Evolutionary conservation across 768 basidiomycete genomes (phyloP), one percentile per base, ranked within the genome.

Genomic region (Ramaria sp.): DNA sequence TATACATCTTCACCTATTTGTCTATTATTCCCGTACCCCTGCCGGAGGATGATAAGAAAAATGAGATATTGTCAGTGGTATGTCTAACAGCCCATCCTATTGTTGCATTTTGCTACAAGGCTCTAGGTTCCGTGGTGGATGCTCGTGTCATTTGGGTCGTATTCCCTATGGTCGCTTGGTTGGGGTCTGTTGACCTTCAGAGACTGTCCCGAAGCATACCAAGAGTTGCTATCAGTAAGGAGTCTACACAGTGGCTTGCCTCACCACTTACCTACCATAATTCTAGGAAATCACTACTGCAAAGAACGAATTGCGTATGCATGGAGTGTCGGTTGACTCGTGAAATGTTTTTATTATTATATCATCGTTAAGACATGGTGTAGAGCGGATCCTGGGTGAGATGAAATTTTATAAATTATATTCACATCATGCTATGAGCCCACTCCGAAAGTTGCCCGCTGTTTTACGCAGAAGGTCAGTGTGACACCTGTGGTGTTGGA

Each of bases 191-290:
- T 81, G 61, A 82, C 82, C 2, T 85, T 88, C 63, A 71, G 79
- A 63, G 88, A 91, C 62, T 87, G 86, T 66, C 84, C 86, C 41
- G 86, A 90, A 62, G 88, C 88, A 4, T 87, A 90, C 61, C 73
- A 78, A 12, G 84, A 86, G 66, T 68, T 90, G 53, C 71, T 87
- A 61, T 64, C 67, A 63, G 86, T 86, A 65, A 70, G 79, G 72
- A 47, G 11, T 12, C 9, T 31, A 19, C 34, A 57, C 33, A n/a
- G 15, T 31, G 47, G 30, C 31, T 43, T 13, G 1, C 43, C 2
- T 2, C 13, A 49, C 7, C 9, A 37, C 9, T 37, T 13, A 37
- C 34, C 34, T 37, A 20, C 60, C 15, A 34, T 31, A 19, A 39
- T 51, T 27, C 47, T 64, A 84, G 83, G 84, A 88, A 72, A 82